Evolutionary conservation across 495 filamentous ascomycete species (phyloP).

Genomic region (Aspergillus conjunctus): DNA sequence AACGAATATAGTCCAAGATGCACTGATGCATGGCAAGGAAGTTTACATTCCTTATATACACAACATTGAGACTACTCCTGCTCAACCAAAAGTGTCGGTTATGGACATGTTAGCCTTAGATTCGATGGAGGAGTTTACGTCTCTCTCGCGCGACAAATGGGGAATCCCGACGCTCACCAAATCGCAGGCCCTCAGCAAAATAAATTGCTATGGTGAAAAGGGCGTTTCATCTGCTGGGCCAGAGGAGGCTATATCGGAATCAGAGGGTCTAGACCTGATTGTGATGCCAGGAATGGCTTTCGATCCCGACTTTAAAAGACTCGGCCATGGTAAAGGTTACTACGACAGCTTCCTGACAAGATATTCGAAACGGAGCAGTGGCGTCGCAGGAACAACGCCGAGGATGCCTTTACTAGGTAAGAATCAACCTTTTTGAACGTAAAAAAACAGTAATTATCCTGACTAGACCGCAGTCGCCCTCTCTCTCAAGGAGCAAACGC

Average conservation of each 20-base stretch:
- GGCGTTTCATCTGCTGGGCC: constrained; percentile 26
- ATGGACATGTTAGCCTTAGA: constrained; percentile 93
- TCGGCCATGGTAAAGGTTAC: constrained; percentile 96
- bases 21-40: constrained; percentile 71
- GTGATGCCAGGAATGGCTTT: constrained; percentile 95
- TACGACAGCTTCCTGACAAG: constrained; percentile 89
- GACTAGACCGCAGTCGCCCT: constrained; percentile 67
- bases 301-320: constrained; percentile 69
- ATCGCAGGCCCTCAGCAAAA: constrained; percentile 60
- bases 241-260: constrained; percentile 31
- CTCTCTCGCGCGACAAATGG: constrained; percentile 78
- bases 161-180: constrained; percentile 81
- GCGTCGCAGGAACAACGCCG: constrained; percentile 38
- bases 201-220: constrained; percentile 66
- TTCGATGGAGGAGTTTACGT: constrained; percentile 72
- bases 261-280: constrained; percentile 75
- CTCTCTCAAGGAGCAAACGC: constrained; percentile 83
- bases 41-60: constrained; percentile 93
- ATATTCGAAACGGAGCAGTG: constrained; percentile 55
- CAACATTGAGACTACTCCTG: constrained; percentile 47
- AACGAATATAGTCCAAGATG: constrained; percentile 75
- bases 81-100: constrained; percentile 54
- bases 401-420: constrained; percentile 69
- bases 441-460: constrained; percentile 24
- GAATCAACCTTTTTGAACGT: constrained; percentile 27